A percentile compares a stretch with the other conserved stretches of the same genome.
These are phyloP conservation scores for Capniomyces stellatus DNA, from an alignment of 371 early-diverging fungal species.

Conservation along the genomic window DNA sequence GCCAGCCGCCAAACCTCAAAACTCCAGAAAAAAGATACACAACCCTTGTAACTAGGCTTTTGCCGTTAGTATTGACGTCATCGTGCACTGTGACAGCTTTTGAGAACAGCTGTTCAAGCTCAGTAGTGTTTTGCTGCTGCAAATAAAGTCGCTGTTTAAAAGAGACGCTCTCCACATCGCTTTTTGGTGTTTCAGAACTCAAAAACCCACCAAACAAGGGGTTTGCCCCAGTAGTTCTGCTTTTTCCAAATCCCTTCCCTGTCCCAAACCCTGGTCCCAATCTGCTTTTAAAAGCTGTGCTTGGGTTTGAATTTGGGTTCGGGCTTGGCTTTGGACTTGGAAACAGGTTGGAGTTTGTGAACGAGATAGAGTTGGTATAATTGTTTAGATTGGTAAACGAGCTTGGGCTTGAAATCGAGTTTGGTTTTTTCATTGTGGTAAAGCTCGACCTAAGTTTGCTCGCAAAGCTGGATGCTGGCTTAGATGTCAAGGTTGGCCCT, in stretches of 20 bases:
- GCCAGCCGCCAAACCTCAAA: no score
- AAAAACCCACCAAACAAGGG: no score
- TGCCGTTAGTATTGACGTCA: neutral
- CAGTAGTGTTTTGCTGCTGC: neutral
- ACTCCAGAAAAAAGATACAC: no score
- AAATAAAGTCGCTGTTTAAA: neutral
- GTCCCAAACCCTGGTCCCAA: neutral
- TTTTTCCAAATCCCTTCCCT: neutral
- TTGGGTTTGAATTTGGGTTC: no score
- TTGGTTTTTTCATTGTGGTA: no score
- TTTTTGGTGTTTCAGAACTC: neutral
- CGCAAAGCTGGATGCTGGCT: neutral
- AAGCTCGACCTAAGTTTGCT: neutral
- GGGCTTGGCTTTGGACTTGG: neutral
- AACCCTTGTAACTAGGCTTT: neutral
- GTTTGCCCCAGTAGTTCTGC: no score
- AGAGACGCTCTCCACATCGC: neutral
- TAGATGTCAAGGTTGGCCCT: neutral
- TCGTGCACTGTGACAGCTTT: neutral
- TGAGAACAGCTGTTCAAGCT: neutral
- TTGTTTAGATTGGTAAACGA: no score
- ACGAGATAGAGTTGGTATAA: no score
- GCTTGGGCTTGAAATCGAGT: no score
- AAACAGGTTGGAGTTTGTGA: no score
- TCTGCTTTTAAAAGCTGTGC: no score